Base-by-base conservation (phyloP, 2,329 filamentous ascomycete genomes). In the Calonectria honghensis region DNA sequence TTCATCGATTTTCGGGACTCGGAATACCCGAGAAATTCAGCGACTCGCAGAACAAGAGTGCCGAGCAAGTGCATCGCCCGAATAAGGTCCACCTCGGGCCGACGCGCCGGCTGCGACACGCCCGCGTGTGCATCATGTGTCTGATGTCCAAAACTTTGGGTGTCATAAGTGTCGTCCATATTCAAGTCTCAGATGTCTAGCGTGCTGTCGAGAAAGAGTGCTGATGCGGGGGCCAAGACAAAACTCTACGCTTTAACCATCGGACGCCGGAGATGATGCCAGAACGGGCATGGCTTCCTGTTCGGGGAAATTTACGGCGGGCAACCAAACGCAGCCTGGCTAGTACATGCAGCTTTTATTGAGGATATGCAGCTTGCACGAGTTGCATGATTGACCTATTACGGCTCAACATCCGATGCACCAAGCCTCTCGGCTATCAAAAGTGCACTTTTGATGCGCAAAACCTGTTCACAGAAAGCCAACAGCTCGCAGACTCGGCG, bases 321-420 rank as follows among this genome's bases (percentile, higher is more conserved):
- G 4, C 35, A 63, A 31, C 11, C 39, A 41, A 39, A 31, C 57
- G 37, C 4, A 13, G 39, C 18, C 5, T 14, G 39, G 57, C 39
- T 41, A 41, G 35, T 3, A 5, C 35, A 3, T 63, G 35, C 57
- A 41, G 16, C 57, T 63, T 29, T 37, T n/a, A 41, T 41, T 27
- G 57, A 63, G n/a, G 37, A 31, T 9, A 10, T 20, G 13, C 27
- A 61, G 32, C 4, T 9, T 39, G 24, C 32, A 31, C 37, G 57
- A 63, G 24, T 41, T 63, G 39, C 57, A 63, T 63, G 24, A 24
- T 27, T 27, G 35, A 29, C 24, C 57, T 29, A 11, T 63, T 63
- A 41, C 57, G 57, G 57, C 35, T 41, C 35, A 41, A 63, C 37
- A 31, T 14, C 57, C 57, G 57, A 63, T 63, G 57, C 57, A 63